Percentiles rank a stretch among this genome's conserved stretches.
These are phyloP conservation scores for Cystoisospora suis DNA, from an alignment of 169 alveolate genomes.

Conservation along the genomic window DNA sequence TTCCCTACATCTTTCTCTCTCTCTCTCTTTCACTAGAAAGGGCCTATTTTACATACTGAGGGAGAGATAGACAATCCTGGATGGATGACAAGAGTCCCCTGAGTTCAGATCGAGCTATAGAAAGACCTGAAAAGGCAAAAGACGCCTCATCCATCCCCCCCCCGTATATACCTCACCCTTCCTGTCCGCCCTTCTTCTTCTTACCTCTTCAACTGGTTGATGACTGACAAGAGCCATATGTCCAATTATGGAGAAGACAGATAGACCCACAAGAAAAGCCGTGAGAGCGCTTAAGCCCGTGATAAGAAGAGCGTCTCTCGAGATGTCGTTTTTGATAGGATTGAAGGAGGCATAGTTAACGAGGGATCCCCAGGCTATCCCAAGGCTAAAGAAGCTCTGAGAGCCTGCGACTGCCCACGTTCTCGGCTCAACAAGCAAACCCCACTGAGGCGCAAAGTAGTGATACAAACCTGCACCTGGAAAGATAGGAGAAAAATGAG, in stretches of 20 bases:
- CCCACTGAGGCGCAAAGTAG: conserved; percentile 13
- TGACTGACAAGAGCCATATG: background rate
- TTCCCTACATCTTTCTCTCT: no score
- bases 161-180: no score
- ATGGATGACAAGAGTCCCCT: no score
- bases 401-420: conserved; percentile 7
- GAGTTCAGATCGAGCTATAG: no score
- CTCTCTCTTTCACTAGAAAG: no score
- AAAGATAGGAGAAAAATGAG: background rate
- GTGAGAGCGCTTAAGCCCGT: conserved; percentile 9
- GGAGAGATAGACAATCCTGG: no score
- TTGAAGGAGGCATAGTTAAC: conserved; percentile 6
- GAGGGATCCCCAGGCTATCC: background rate
- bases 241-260: conserved; percentile 12
- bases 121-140: no score
- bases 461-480: background rate
- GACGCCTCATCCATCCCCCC: no score
- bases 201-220: background rate
- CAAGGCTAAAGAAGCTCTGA: conserved; percentile 18
- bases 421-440: background rate
- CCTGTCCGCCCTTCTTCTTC: no score
- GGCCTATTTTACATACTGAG: no score
- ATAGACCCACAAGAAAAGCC: background rate
- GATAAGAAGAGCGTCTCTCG: background rate
- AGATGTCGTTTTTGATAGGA: background rate